Conservation (phyloP, 352 stramenopile species). For the Phytophthora podocarpi region DNA sequence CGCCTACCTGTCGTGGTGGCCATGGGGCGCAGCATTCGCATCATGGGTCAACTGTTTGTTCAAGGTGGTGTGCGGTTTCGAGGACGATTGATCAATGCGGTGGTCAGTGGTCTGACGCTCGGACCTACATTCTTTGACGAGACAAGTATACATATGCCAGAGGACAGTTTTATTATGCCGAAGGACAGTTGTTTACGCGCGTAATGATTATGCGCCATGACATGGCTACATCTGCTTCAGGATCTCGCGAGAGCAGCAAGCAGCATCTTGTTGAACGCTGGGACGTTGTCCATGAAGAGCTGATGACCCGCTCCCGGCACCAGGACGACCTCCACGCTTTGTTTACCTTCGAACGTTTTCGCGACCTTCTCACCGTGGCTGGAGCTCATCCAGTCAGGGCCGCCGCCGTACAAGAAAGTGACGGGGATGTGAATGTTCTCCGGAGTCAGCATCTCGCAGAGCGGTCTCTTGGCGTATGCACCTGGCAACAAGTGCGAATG, state of each 20-base stretch:
- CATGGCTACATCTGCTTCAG: conserved; percentile 14
- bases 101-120: too few species aligned
- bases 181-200: conserved; percentile 7
- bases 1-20: conserved; percentile 37
- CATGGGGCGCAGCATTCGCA: conserved; percentile 39
- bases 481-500: conserved; percentile 67
- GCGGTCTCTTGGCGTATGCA: conserved; percentile 56
- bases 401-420: conserved; percentile 72
- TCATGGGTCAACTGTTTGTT: conserved; percentile 19
- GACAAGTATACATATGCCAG: conserved; percentile 3
- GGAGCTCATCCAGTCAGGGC: conserved; percentile 74
- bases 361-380: conserved; percentile 57
- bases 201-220: conserved; percentile 2
- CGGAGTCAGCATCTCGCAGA: conserved; percentile 65
- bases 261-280: conserved; percentile 67
- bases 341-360: conserved; percentile 40
- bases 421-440: conserved; percentile 58
- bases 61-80: conserved; percentile 2
- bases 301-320: conserved; percentile 64
- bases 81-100: conserved; percentile 14
- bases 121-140: conserved; percentile 7
- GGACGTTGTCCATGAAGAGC: conserved; percentile 74
- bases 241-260: conserved; percentile 31
- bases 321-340: conserved; percentile 47
- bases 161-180: conserved; percentile 1